phyloP scores from a whole-genome alignment of 1,284 basidiomycete species.

The Gymnopus androsaceus region DNA sequence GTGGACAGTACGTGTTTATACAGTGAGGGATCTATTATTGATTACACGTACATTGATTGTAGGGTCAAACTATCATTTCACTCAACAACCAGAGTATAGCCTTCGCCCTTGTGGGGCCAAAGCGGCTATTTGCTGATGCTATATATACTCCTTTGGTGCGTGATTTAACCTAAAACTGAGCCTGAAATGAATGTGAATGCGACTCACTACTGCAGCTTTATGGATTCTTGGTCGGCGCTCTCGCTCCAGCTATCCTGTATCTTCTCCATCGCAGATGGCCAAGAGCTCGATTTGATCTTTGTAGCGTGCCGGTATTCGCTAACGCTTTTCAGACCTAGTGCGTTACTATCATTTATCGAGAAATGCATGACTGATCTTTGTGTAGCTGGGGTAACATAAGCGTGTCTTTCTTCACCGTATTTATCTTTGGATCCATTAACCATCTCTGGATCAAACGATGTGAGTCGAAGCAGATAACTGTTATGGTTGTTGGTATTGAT shows the following conservation, averaged over 20 bases:
- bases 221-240: constrained; percentile 27
- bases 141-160: constrained; percentile 25
- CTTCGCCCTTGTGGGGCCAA: constrained; percentile 26
- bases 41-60: neutral
- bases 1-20: constrained; percentile 26
- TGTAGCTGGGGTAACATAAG: constrained; percentile 24
- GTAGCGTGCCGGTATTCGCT: constrained; percentile 22
- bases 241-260: constrained; percentile 23
- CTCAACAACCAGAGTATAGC: constrained; percentile 29
- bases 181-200: too few species aligned
- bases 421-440: constrained; percentile 26
- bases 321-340: constrained; percentile 15
- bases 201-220: constrained; percentile 19
- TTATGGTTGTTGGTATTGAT: too few species aligned
- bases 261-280: constrained; percentile 24
- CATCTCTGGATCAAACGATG: constrained; percentile 28
- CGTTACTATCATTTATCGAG: neutral
- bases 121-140: constrained; percentile 24
- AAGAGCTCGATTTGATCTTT: constrained; percentile 23
- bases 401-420: constrained; percentile 23
- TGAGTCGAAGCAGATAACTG: too few species aligned
- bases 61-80: constrained; percentile 28
- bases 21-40: neutral
- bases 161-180: too few species aligned
- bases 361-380: neutral